These are phyloP conservation scores for Penicillium sp. DNA, from an alignment of 2,329 filamentous ascomycete genomes.

Conservation along the genomic window DNA sequence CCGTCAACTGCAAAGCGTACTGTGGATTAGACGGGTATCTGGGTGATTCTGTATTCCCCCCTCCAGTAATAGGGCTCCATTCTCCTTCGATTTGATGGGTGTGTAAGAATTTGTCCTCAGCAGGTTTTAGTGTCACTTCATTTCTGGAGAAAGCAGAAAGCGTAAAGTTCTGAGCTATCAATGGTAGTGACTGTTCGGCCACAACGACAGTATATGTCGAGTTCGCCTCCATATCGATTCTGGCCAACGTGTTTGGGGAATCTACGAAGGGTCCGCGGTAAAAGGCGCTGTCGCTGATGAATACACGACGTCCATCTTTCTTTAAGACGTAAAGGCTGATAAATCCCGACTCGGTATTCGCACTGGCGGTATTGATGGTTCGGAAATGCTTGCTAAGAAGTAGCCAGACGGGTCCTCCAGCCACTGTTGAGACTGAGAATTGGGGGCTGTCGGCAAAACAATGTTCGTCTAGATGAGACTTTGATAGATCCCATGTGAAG, in stretches of 20 bases:
- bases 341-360: constrained; percentile 61
- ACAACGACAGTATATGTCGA: constrained; percentile 62
- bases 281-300: constrained; percentile 66
- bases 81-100: constrained; percentile 57
- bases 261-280: constrained; percentile 85
- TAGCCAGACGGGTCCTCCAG: constrained; percentile 69
- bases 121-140: constrained; percentile 58
- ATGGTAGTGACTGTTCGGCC: constrained; percentile 73
- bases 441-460: constrained; percentile 67
- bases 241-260: constrained; percentile 84
- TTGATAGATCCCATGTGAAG: constrained; percentile 73
- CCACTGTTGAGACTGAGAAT: constrained; percentile 51
- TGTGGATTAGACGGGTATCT: constrained; percentile 85
- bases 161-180: constrained; percentile 76
- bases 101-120: constrained; percentile 57
- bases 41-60: constrained; percentile 73
- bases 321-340: constrained; percentile 84
- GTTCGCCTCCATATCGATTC: constrained; percentile 58
- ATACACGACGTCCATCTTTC: constrained; percentile 65
- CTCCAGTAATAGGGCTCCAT: constrained; percentile 78
- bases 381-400: constrained; percentile 83
- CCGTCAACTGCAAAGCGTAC: constrained; percentile 62
- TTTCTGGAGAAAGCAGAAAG: constrained; percentile 73
- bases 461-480: constrained; percentile 58
- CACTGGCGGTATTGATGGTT: constrained; percentile 52